Percentiles rank a stretch among this genome's conserved stretches.
Evolutionary conservation across 2,329 filamentous ascomycete species (phyloP).

Genomic region (Ceratocystis destructans): DNA sequence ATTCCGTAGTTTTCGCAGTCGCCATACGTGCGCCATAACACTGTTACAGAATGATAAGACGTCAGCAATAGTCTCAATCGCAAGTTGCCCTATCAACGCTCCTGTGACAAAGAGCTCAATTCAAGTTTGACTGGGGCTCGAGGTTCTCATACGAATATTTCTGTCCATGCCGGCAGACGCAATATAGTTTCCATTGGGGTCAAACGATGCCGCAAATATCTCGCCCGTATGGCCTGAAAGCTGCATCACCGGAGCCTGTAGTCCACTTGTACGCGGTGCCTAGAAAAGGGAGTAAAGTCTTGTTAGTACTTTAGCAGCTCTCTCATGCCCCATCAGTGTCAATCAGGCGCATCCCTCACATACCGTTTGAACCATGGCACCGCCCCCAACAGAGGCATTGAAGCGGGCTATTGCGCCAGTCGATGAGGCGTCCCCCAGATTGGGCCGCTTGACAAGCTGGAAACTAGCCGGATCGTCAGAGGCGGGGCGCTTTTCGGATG

Average conservation of each 20-base stretch:
- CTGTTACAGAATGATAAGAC: slow-evolving; percentile 30
- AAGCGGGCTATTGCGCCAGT: slow-evolving; percentile 37
- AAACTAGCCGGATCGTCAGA: slow-evolving; percentile 65
- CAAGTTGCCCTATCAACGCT: background rate
- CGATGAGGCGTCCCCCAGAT: slow-evolving; percentile 37
- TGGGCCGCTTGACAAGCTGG: slow-evolving; percentile 83
- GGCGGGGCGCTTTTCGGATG: slow-evolving; percentile 83
- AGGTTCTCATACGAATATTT: slow-evolving; percentile 54
- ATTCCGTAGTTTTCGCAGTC: slow-evolving; percentile 89
- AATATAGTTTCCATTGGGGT: slow-evolving; percentile 74
- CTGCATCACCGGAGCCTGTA: slow-evolving; percentile 90
- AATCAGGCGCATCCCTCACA: background rate
- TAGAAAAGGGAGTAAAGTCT: slow-evolving; percentile 28
- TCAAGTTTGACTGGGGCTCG: no score
- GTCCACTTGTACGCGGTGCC: slow-evolving; percentile 64
- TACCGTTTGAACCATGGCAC: slow-evolving; percentile 40
- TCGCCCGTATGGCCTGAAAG: slow-evolving; percentile 71
- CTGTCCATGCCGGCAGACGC: slow-evolving; percentile 94
- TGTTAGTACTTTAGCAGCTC: background rate
- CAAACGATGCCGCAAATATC: slow-evolving; percentile 81
- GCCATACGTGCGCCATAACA: slow-evolving; percentile 87
- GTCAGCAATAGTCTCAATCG: background rate
- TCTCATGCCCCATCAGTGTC: background rate
- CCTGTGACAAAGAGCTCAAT: background rate
- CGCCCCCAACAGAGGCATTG: slow-evolving; percentile 34